A percentile compares a stretch with the other conserved stretches of the same genome.
Evolutionary conservation across 1,284 basidiomycete genomes (phyloP).

Genomic region (Phellinidium pouzarii): DNA sequence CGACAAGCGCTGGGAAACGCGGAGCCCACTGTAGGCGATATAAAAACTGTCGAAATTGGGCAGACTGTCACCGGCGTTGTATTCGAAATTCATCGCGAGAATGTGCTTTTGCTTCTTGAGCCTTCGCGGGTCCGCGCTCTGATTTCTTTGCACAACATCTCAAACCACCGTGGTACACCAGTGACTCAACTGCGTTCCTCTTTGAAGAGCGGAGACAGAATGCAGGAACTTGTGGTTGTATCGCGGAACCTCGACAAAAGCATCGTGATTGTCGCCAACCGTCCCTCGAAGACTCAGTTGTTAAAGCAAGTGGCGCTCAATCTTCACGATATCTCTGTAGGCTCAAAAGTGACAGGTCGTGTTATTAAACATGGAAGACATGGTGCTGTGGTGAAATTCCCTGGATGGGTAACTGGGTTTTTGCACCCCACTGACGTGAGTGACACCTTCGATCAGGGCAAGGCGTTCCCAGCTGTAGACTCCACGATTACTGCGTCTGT

Average conservation of each 20-base stretch:
- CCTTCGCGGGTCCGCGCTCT: slow-evolving; percentile 74
- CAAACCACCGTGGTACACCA: slow-evolving; percentile 68
- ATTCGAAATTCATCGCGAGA: slow-evolving; percentile 78
- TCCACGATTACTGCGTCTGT: slow-evolving; percentile 67
- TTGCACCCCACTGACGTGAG: slow-evolving; percentile 75
- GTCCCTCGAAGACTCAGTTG: slow-evolving; percentile 45
- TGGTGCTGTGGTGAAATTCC: slow-evolving; percentile 73
- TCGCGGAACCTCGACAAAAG: slow-evolving; percentile 87
- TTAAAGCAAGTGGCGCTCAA: slow-evolving; percentile 48
- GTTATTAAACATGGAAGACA: slow-evolving; percentile 62
- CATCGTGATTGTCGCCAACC: slow-evolving; percentile 80
- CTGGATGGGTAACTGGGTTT: slow-evolving; percentile 61
- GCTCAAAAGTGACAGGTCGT: slow-evolving; percentile 73
- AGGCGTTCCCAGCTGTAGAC: slow-evolving; percentile 57
- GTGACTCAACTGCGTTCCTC: slow-evolving; percentile 64
- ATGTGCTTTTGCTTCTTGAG: slow-evolving; percentile 67
- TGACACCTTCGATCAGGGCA: slow-evolving; percentile 68
- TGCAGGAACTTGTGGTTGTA: slow-evolving; percentile 80
- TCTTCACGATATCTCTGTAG: slow-evolving; percentile 60
- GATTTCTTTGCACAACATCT: slow-evolving; percentile 81
- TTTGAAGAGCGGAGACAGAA: slow-evolving; percentile 66
- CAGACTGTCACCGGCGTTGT: slow-evolving; percentile 67
- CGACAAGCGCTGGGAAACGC: slow-evolving; percentile 68
- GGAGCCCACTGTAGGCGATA: slow-evolving; percentile 47
- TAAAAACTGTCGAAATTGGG: slow-evolving; percentile 72